Evolutionary conservation across 1,284 basidiomycete genomes (phyloP).

Genomic region (Athelia psychrophila): DNA sequence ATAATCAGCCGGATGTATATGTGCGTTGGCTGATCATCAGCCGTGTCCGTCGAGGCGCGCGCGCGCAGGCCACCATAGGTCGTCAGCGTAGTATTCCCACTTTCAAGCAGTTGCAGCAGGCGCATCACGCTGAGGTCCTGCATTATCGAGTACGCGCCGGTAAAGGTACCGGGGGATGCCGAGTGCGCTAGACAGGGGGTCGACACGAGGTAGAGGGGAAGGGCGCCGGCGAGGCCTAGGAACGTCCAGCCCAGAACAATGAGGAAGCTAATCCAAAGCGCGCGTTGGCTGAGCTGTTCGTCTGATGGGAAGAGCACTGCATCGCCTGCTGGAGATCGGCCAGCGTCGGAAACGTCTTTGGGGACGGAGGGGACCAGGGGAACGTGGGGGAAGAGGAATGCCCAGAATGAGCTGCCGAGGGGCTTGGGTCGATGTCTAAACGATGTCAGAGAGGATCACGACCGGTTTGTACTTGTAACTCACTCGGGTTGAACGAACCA

Average conservation of each 20-base stretch:
- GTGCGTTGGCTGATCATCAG: conserved; percentile 38
- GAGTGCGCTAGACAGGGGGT: conserved; percentile 65
- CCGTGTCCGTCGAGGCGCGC: conserved; percentile 34
- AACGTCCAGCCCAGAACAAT: conserved; percentile 65
- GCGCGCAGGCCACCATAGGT: conserved; percentile 24
- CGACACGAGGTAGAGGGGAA: conserved; percentile 69
- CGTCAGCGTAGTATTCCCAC: conserved; percentile 34
- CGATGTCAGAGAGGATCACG: conserved; percentile 10
- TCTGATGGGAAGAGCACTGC: conserved; percentile 66
- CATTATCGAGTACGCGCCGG: conserved; percentile 63
- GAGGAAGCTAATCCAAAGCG: conserved; percentile 61
- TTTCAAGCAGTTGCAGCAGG: conserved; percentile 61
- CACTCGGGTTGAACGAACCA: conserved; percentile 74
- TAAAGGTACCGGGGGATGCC: conserved; percentile 40
- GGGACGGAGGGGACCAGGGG: conserved; percentile 62
- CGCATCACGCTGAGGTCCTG: conserved; percentile 75
- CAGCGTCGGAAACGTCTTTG: conserved; percentile 50
- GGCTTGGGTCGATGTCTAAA: conserved; percentile 61
- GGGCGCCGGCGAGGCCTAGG: conserved; percentile 59
- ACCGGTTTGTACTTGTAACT: conserved; percentile 25
- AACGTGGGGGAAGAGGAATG: conserved; percentile 67
- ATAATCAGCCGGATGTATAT: conserved; percentile 62
- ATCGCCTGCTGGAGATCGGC: conserved; percentile 44
- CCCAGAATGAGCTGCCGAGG: conserved; percentile 53
- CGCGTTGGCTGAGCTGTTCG: conserved; percentile 65